Base-by-base conservation (phyloP, 345 rosid species). In the Mercurialis annua region DNA sequence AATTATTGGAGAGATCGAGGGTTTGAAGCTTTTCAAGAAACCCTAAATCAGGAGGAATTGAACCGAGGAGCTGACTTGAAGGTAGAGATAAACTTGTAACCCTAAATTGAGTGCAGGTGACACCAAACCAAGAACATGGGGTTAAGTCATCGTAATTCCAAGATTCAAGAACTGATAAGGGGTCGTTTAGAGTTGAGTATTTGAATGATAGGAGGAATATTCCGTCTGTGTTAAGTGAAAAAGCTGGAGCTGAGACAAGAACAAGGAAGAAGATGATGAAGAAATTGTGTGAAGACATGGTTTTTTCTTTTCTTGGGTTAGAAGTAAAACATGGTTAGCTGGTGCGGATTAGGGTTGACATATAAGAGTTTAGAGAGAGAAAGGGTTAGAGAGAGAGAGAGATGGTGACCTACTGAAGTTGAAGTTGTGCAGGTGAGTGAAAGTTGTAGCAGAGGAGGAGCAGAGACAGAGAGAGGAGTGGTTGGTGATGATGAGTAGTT, bases 81-180 rank as follows among this genome's bases (percentile, higher is more conserved):
- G 92, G 81, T 27, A 85, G 86, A 56, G 73, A 73, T 73, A 90
- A 75, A 43, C 86, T 71, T 26, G 90, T 87, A 27, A 90, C 96
- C 59, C 90, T 79, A 65, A 77, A 66, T 68, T 77, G 68, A 6
- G 81, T 36, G 70, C 96, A 90, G 4, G 84, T 77, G 1, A 87
- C 88, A 54, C 92, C 96, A 54, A 70, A 77, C 96, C 96, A 87
- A 15, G 81, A 77, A 62, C 93, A 90, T 33, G 96, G 93, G 4
- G 86, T 81, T 49, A 14, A 80, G 15, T 87, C 96, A 4, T 80
- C 81, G 11, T 90, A 86, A 82, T 85, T 87, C 93, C 96, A 90
- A 66, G 52, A 67, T 24, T 66, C 20, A 38, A 90, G 67, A 66
- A 78, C 88, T 10, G 82, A 84, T 62, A 86, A 71, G 3, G 93